Evolutionary conservation across 441 rosid genomes (phyloP).

Genomic region (Codiaeum variegatum): DNA sequence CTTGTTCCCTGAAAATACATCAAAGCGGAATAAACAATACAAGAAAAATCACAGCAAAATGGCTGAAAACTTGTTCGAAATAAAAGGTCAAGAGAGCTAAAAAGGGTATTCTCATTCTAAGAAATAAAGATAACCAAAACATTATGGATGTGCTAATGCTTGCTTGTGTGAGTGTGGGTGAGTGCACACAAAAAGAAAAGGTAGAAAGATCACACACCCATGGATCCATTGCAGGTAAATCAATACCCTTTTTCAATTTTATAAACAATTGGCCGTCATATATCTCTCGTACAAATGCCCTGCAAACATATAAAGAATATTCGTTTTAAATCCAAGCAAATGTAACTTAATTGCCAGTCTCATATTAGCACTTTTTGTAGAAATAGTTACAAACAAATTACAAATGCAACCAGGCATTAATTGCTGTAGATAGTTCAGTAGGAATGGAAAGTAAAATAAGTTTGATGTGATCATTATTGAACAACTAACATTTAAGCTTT

Average conservation of each 20-base stretch:
- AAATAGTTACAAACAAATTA: not conserved
- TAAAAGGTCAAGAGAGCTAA: not conserved
- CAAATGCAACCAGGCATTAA: not conserved
- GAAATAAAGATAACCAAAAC: not conserved
- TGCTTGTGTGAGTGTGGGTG: not conserved
- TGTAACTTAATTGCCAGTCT: not conserved
- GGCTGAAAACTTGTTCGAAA: not conserved
- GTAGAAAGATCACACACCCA: conserved; percentile 48
- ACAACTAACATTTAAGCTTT: conserved; percentile 4
- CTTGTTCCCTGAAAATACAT: conserved; percentile 67
- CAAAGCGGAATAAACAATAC: conserved; percentile 4
- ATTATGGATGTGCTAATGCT: not conserved
- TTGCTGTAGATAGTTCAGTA: not conserved
- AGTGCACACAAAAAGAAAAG: not conserved
- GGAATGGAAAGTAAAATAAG: not conserved
- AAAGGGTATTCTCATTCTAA: not conserved
- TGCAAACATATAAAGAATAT: conserved; percentile 26
- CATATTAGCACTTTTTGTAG: conserved; percentile 1
- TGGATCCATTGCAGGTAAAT: conserved; percentile 92
- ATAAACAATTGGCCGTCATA: conserved; percentile 80
- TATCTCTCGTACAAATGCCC: conserved; percentile 78
- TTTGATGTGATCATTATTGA: no score
- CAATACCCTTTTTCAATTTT: conserved; percentile 65
- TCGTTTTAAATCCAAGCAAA: not conserved
- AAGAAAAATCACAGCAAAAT: not conserved